Percentiles rank a stretch among this genome's conserved stretches.
Conservation (phyloP, 257 asterid species). For the Rhazya stricta region DNA sequence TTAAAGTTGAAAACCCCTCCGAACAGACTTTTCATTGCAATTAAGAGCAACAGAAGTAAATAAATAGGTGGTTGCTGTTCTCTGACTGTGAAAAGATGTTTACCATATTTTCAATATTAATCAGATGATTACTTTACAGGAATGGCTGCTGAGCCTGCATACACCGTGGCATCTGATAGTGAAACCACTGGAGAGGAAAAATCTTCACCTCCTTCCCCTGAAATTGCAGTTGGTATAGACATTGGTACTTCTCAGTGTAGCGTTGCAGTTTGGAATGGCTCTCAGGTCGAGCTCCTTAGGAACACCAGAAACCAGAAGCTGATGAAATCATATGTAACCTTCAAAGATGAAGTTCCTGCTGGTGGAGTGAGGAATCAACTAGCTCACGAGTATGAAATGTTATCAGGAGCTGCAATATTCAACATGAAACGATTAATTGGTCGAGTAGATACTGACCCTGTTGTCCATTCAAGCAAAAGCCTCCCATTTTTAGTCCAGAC, state of each 20-base stretch:
- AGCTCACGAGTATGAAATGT: slow-evolving; percentile 65
- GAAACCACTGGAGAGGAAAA: slow-evolving; percentile 77
- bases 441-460: slow-evolving; percentile 75
- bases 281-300: slow-evolving; percentile 58
- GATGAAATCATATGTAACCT: slow-evolving; percentile 60
- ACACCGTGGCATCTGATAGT: slow-evolving; percentile 80
- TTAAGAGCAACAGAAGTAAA: neutral
- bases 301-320: slow-evolving; percentile 65
- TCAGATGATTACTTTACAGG: slow-evolving; percentile 11
- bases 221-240: slow-evolving; percentile 76
- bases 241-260: slow-evolving; percentile 89
- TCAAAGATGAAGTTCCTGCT: slow-evolving; percentile 61
- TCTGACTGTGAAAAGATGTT: neutral
- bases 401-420: slow-evolving; percentile 74
- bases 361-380: slow-evolving; percentile 67
- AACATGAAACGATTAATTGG: slow-evolving; percentile 78
- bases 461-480: slow-evolving; percentile 66
- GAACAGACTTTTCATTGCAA: neutral
- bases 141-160: slow-evolving; percentile 83
- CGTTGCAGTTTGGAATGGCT: slow-evolving; percentile 76
- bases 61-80: neutral
- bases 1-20: neutral
- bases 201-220: slow-evolving; percentile 41
- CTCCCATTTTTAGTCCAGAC: slow-evolving; percentile 85
- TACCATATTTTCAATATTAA: neutral